Conservation (phyloP, 2,329 filamentous ascomycete species). For the Fusarium piperis region DNA sequence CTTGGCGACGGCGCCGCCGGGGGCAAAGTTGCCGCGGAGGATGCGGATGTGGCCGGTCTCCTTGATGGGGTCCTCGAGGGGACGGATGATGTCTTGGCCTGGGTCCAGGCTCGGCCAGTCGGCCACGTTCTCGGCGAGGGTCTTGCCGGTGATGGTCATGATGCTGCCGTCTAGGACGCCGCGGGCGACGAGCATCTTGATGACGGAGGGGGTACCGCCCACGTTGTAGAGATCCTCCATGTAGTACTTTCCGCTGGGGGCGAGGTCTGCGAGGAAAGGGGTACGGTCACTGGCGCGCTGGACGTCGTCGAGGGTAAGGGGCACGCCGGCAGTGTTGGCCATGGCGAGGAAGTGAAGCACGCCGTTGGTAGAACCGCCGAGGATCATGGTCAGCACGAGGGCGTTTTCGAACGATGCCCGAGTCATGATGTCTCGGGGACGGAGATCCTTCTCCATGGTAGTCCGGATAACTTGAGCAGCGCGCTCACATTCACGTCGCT, state of each 20-base stretch:
- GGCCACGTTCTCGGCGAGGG: slow-evolving; percentile 82
- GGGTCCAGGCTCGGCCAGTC: slow-evolving; percentile 80
- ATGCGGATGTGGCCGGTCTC: slow-evolving; percentile 87
- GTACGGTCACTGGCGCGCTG: slow-evolving; percentile 84
- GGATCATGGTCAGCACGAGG: slow-evolving; percentile 87
- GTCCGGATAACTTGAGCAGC: slow-evolving; percentile 80
- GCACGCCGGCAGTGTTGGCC: slow-evolving; percentile 83
- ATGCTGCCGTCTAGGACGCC: slow-evolving; percentile 80
- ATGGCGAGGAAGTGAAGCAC: slow-evolving; percentile 91
- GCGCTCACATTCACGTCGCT: slow-evolving; percentile 86
- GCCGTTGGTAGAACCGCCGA: slow-evolving; percentile 91
- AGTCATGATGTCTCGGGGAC: slow-evolving; percentile 81
- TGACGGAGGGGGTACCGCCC: slow-evolving; percentile 84
- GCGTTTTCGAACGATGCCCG: slow-evolving; percentile 88
- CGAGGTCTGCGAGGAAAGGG: slow-evolving; percentile 86
- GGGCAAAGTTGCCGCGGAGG: slow-evolving; percentile 86
- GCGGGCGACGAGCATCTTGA: slow-evolving; percentile 84
- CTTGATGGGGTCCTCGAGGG: slow-evolving; percentile 79
- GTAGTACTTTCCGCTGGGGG: slow-evolving; percentile 83
- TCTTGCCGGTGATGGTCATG: slow-evolving; percentile 85
- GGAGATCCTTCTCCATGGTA: slow-evolving; percentile 85
- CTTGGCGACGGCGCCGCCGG: slow-evolving; percentile 90
- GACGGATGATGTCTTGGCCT: slow-evolving; percentile 87
- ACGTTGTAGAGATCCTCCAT: slow-evolving; percentile 91
- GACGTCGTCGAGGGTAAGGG: slow-evolving; percentile 82